phyloP scores from a whole-genome alignment of 2,329 filamentous ascomycete genomes.

The Microsporum audouinii region DNA sequence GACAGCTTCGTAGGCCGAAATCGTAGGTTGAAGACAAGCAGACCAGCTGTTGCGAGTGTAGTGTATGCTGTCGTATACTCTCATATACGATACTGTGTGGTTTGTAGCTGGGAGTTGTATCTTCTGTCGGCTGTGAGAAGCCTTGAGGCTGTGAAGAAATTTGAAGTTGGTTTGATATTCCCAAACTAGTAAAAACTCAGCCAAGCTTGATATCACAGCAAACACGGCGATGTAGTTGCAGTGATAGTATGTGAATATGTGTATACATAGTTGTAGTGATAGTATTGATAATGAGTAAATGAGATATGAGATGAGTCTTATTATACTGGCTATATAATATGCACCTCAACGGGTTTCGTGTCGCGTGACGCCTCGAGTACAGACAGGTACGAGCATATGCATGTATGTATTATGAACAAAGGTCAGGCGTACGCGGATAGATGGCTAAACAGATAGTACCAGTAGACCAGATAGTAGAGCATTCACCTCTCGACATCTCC shows the following conservation, averaged over 20 bases:
- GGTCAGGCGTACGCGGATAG: not conserved
- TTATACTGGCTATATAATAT: not conserved
- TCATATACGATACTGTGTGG: no score
- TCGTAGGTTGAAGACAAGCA: not conserved
- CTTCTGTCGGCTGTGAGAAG: no score
- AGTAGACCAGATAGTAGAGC: not conserved
- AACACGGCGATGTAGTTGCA: no score
- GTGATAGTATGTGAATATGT: not conserved
- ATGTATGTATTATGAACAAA: not conserved
- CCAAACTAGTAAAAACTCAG: no score
- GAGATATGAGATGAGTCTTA: not conserved
- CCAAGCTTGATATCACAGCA: no score
- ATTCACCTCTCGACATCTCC: not conserved
- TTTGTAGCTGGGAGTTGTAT: no score
- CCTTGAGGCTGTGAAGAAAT: no score
- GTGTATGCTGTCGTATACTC: no score
- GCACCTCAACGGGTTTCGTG: not conserved
- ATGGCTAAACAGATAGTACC: not conserved
- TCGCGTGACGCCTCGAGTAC: not conserved
- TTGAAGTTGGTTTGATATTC: no score
- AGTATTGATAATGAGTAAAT: not conserved
- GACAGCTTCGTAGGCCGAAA: no score
- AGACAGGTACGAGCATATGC: not conserved
- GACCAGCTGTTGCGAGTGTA: not conserved
- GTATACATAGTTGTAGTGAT: no score